Percentiles rank a stretch among this genome's conserved stretches.
Conservation (phyloP, 78 protist genomes). For the Polysphondylium violaceum region DNA sequence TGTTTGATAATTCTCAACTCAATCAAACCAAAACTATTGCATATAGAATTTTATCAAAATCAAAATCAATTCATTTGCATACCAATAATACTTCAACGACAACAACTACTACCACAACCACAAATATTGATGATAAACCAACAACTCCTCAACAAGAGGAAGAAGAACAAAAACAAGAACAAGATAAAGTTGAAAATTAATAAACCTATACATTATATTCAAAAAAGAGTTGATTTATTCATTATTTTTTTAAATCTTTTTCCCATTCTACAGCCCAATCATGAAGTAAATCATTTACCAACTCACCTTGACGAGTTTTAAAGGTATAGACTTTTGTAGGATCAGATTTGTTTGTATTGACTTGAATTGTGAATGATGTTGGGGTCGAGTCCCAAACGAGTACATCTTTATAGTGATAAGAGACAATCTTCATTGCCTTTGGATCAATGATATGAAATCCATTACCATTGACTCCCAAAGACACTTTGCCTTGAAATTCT, state of each 20-base stretch:
- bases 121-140: too few relatives aligned
- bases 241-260: conserved; percentile 6
- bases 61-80: not conserved
- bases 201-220: too few relatives aligned
- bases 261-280: conserved; percentile 68
- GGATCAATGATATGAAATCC: conserved; percentile 76
- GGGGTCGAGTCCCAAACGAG: conserved; percentile 51
- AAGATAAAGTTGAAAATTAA: too few relatives aligned
- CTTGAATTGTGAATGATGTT: conserved; percentile 13
- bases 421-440: conserved; percentile 70
- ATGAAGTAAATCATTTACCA: conserved; percentile 42
- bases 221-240: too few relatives aligned
- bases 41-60: conserved; percentile 21
- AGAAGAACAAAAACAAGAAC: too few relatives aligned
- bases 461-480: conserved; percentile 57
- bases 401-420: conserved; percentile 58
- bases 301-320: conserved; percentile 54
- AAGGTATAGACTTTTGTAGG: conserved; percentile 39
- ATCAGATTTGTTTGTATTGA: not conserved
- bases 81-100: conserved; percentile 5
- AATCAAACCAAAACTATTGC: not conserved
- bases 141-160: too few relatives aligned
- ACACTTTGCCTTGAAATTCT: conserved; percentile 73
- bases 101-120: not conserved
- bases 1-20: conserved; percentile 32